A percentile compares a stretch with the other conserved stretches of the same genome.
Evolutionary conservation across 805 yeast genomes (phyloP).

Genomic region (Candida golubevii): DNA sequence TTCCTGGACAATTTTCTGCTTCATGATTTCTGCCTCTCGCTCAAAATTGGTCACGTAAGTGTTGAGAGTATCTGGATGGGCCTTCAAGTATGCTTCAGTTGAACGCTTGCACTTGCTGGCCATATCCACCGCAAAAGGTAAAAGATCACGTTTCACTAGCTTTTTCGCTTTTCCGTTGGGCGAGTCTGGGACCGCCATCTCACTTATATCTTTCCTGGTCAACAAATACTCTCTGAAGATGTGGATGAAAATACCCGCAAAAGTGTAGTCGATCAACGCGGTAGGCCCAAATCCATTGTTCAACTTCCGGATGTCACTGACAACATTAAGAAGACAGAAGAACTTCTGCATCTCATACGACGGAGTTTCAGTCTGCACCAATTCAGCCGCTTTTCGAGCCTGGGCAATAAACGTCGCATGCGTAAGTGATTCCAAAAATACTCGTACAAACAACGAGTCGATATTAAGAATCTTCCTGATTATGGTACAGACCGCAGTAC

Average conservation of each 20-base stretch:
- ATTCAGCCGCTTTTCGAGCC: slow-evolving; percentile 29
- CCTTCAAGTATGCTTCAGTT: slow-evolving; percentile 29
- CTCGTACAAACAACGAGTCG: slow-evolving; percentile 46
- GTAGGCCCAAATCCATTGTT: slow-evolving; percentile 83
- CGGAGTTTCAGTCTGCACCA: slow-evolving; percentile 24
- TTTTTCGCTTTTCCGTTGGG: slow-evolving; percentile 32
- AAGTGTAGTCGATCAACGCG: slow-evolving; percentile 67
- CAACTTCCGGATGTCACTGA: slow-evolving; percentile 60
- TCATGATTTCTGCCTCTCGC: slow-evolving; percentile 5
- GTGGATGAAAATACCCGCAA: slow-evolving; percentile 54
- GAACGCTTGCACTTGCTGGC: slow-evolving; percentile 26
- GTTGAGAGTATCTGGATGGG: slow-evolving; percentile 29
- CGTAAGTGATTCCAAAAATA: slow-evolving; percentile 26
- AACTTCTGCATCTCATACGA: slow-evolving; percentile 33
- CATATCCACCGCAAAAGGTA: slow-evolving; percentile 37
- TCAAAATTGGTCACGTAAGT: slow-evolving; percentile 10
- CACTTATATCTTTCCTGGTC: background rate
- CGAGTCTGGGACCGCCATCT: slow-evolving; percentile 16
- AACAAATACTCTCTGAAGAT: slow-evolving; percentile 28
- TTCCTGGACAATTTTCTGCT: slow-evolving; percentile 3
- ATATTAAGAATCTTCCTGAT: slow-evolving; percentile 43
- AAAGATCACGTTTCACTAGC: slow-evolving; percentile 39
- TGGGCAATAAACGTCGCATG: slow-evolving; percentile 3
- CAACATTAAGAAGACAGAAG: slow-evolving; percentile 45
- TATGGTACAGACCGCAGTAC: slow-evolving; percentile 48